A percentile compares a stretch with the other conserved stretches of the same genome.
phyloP scores from a whole-genome alignment of 2,329 filamentous ascomycete genomes.

The Arthrobotrys entomopaga region DNA sequence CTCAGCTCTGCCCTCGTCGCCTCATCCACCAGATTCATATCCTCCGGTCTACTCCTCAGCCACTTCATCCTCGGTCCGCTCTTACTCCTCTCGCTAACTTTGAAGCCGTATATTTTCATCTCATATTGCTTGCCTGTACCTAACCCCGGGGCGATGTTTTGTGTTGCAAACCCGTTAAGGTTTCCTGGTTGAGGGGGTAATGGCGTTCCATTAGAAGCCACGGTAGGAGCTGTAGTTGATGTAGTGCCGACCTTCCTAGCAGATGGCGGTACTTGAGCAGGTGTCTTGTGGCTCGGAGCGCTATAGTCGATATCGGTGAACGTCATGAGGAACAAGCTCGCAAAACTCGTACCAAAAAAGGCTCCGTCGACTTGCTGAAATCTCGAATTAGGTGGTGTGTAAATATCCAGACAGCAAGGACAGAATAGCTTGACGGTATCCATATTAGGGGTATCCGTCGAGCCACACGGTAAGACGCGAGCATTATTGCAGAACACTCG shows the following conservation, averaged over 20 bases:
- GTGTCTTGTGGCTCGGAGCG: conserved; percentile 70
- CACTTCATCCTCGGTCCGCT: conserved; percentile 97
- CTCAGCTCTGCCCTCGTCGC: conserved; percentile 62
- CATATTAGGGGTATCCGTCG: conserved; percentile 92
- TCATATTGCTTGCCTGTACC: conserved; percentile 88
- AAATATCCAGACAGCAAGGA: conserved; percentile 94
- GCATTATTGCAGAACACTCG: conserved; percentile 87
- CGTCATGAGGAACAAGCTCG: conserved; percentile 96
- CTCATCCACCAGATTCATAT: conserved; percentile 87
- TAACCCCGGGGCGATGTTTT: conserved; percentile 88
- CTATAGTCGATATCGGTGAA: conserved; percentile 94
- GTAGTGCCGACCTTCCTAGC: conserved; percentile 32
- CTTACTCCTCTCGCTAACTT: conserved; percentile 87
- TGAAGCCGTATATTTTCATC: conserved; percentile 95
- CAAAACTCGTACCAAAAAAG: conserved; percentile 98
- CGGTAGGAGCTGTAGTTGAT: conserved; percentile 34
- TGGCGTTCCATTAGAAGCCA: conserved; percentile 5
- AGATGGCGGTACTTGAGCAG: conserved; percentile 59
- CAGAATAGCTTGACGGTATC: conserved; percentile 99
- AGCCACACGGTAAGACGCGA: conserved; percentile 89
- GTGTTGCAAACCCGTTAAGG: conserved; percentile 84
- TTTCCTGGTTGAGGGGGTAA: conserved; percentile 37
- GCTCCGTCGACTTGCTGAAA: conserved; percentile 98
- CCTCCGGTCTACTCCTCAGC: conserved; percentile 83
- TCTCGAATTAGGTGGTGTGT: conserved; percentile 94